Base-by-base conservation (phyloP, 352 stramenopile species). In the Pythium sp. region DNA sequence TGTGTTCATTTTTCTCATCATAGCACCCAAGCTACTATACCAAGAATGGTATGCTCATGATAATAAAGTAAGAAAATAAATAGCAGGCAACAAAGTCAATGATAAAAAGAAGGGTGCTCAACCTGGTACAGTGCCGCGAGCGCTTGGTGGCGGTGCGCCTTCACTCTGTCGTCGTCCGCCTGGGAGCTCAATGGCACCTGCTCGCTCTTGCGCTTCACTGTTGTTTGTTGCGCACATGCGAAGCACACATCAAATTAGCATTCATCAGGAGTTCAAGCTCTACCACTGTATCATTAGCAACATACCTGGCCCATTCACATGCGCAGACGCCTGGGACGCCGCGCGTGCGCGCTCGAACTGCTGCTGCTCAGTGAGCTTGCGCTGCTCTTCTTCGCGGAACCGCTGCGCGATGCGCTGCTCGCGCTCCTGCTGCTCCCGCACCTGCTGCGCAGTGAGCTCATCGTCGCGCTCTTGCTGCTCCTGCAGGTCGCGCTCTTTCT, bases 61-160 rank as follows among this genome's bases (percentile, higher is more conserved):
- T 49, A 32, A 38, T 6, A 57, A 41, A 20, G 20, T 20, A 28
- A 47, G 15, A 47, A 43, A 58, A 65, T 46, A 41, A 56, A 76
- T 57, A 64, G 18, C 38, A 54, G 57, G 30, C 15, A 57, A 7
- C 12, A 20, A 46, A 46, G 14, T 71, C 58, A 71, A 58, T 53
- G 43, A 54, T 83, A 83, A 22, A 78, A 79, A 69, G 69, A 71
- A 62, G 79, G 73, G 74, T 90, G 77, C 59, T 90, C 79, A 69
- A 92, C 84, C 84, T 92, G 65, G 76, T 91, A 91, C 54, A 92
- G 73, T 18, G 81, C 67, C 32, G 79, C 75, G 8, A 92, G 84
- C 9, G 84, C 82, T 67, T 89, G 79, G 20, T 75, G 78, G 43
- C 82, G 84, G n/a, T 79, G 71, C 24, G 68, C 70, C 14, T 77